Percentiles rank a stretch among this genome's conserved stretches.
Conservation (phyloP, 148 eudicot species). For the Diospyros kaki region DNA sequence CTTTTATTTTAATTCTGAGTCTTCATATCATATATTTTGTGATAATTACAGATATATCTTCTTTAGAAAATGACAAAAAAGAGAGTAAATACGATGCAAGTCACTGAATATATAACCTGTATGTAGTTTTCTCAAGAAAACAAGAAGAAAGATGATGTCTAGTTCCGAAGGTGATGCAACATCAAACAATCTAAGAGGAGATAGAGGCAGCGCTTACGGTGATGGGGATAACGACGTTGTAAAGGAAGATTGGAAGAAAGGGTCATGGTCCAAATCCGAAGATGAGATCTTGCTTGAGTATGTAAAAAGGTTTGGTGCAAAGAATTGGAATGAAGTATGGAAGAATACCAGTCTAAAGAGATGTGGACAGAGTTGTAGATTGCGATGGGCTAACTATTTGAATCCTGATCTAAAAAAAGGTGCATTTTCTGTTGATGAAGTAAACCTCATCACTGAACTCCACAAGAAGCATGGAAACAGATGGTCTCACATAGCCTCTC, state of each 20-base stretch:
- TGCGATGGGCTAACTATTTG: constrained; percentile 88
- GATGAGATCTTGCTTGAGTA: constrained; percentile 72
- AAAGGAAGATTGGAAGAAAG: constrained; percentile 39
- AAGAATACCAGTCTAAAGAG: constrained; percentile 55
- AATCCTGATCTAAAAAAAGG: constrained; percentile 84
- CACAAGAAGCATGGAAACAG: constrained; percentile 83
- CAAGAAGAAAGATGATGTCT: too few species aligned
- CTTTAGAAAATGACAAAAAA: too few species aligned
- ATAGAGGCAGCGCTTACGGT: too few species aligned
- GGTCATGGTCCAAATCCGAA: constrained; percentile 83
- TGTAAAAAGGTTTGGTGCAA: constrained; percentile 77
- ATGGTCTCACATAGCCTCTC: constrained; percentile 95
- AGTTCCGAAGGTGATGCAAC: too few species aligned
- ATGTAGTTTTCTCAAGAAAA: too few species aligned
- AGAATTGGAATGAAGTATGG: constrained; percentile 90
- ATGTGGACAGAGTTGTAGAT: constrained; percentile 90
- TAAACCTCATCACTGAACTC: constrained; percentile 56
- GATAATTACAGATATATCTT: too few species aligned
- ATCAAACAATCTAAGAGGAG: too few species aligned
- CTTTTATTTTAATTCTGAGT: too few species aligned
- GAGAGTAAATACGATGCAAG: too few species aligned
- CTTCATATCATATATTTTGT: too few species aligned
- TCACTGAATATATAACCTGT: too few species aligned
- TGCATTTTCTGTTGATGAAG: constrained; percentile 70
- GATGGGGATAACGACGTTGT: too few species aligned